These are phyloP conservation scores for Puccinia polysora DNA, from an alignment of 1,284 basidiomycete species.

Conservation along the genomic window DNA sequence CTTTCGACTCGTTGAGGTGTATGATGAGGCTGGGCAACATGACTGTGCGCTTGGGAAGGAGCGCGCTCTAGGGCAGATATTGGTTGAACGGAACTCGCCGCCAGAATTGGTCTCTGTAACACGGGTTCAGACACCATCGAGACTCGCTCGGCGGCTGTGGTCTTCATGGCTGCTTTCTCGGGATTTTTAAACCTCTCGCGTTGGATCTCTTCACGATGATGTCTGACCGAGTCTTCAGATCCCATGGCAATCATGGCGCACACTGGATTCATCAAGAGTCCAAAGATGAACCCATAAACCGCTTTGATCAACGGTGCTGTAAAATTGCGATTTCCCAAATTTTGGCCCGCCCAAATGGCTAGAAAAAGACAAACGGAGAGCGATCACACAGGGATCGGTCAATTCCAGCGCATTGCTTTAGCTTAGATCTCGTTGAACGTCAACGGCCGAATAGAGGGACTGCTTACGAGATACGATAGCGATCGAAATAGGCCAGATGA, in stretches of 20 bases:
- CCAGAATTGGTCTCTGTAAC: background rate
- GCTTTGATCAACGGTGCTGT: slow-evolving; percentile 38
- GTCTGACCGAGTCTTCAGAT: slow-evolving; percentile 35
- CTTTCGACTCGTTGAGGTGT: slow-evolving; percentile 7
- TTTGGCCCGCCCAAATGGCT: slow-evolving; percentile 34
- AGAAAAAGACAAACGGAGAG: background rate
- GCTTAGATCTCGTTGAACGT: background rate
- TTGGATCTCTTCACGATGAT: slow-evolving; percentile 34
- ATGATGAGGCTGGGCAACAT: background rate
- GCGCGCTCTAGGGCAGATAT: background rate
- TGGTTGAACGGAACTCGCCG: background rate
- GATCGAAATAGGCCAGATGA: slow-evolving; percentile 54
- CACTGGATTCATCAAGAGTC: slow-evolving; percentile 34
- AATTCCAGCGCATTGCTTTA: too few relatives aligned
- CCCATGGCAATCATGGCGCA: slow-evolving; percentile 43
- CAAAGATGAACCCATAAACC: slow-evolving; percentile 36
- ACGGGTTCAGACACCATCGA: background rate
- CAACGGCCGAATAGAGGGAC: background rate
- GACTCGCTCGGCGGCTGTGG: slow-evolving; percentile 36
- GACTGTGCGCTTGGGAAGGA: background rate
- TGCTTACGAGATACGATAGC: slow-evolving; percentile 50
- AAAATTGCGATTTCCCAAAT: slow-evolving; percentile 34
- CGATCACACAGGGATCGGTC: too few relatives aligned
- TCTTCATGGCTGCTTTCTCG: slow-evolving; percentile 24
- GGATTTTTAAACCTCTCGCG: slow-evolving; percentile 27